Evolutionary conservation across 345 rosid genomes (phyloP).

Genomic region (Lepidium aucheri): DNA sequence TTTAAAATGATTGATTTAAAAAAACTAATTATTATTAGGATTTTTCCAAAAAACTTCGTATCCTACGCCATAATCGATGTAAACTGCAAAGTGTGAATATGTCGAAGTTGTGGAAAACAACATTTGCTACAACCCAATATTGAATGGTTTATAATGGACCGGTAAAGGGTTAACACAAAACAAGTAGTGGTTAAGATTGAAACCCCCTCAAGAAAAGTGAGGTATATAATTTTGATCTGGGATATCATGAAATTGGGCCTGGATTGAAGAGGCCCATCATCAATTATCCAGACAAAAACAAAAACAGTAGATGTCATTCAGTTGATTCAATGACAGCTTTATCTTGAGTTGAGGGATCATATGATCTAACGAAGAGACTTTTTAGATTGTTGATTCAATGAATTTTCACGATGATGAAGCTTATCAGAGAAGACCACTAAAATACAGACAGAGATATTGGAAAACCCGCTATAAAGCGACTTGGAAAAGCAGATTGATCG

Average conservation of each 20-base stretch:
- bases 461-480: background rate
- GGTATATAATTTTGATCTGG: background rate
- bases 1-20: no score
- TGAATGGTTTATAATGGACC: no score
- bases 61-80: no score
- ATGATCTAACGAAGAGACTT: background rate
- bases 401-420: background rate
- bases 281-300: background rate
- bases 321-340: background rate
- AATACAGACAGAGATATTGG: background rate
- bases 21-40: no score
- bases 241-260: background rate
- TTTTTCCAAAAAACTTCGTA: no score
- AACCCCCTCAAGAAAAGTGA: no score
- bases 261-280: background rate
- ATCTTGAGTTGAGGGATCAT: background rate
- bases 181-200: no score
- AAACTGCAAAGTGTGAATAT: no score
- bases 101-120: no score
- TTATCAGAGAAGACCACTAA: background rate
- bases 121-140: no score
- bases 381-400: background rate
- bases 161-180: no score
- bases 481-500: background rate
- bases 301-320: background rate